Evolutionary conservation across 164 flowering plant species (phyloP), one percentile per base, ranked within the genome.

Genomic region (Aristolochia californica): DNA sequence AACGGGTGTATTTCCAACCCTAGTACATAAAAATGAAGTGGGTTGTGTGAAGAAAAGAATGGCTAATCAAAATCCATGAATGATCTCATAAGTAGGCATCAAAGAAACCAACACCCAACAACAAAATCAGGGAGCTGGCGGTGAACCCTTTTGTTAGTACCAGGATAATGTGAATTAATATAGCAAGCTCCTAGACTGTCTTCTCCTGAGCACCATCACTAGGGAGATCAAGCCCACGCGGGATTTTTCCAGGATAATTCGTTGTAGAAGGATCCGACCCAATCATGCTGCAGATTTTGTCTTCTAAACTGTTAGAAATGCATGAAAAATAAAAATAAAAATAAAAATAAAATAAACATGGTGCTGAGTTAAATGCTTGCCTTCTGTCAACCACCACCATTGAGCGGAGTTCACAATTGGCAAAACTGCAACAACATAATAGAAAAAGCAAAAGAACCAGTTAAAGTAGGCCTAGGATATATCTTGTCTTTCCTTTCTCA

Each of bases 331-430:
- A 17, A 54, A 30, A 14, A 27, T 2, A 30, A 53, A 53, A 13
- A 7, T 2, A 34, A 34, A 9, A 34, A 8, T 34, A 34, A 34
- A 2, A 34, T 34, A 34, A 34, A 34, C 40, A 34, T 7, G 30
- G 30, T 34, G 10, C 10, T 34, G 10, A 3, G 40, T 34, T 28
- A 8, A 48, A n/a, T n/a, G 15, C 82, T 77, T 60, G 84, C 97
- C 83, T 56, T 72, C 60, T 80, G 58, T 90, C 83, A 20, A 80
- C 77, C 22, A 90, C 61, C 53, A 90, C 85, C 74, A 90, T 40
- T 8, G 95, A 85, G 2, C 93, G 97, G 23, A 87, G 87, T 68
- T 89, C 95, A 60, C 97, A 87, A 67, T 89, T 90, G 13, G 83
- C 78, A 72, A 90, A 90, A 68, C 97, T 90, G 88, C 62, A 23